phyloP scores from a whole-genome alignment of 345 rosid genomes.

The Populus euphratica region DNA sequence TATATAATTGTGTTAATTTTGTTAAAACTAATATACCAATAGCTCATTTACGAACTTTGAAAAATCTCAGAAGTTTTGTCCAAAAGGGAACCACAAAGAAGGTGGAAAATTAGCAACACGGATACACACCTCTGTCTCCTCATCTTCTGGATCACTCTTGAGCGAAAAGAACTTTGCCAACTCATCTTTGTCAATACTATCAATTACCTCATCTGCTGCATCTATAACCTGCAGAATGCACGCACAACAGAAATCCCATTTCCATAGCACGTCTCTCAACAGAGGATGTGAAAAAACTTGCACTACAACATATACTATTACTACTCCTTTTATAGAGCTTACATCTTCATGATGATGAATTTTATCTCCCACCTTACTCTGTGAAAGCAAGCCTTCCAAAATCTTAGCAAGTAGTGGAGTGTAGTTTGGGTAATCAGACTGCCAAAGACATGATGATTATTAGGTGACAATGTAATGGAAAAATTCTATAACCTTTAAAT shows the following conservation, averaged over 20 bases:
- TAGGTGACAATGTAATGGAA: conserved; percentile 15
- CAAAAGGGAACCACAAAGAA: not conserved
- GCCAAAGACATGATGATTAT: conserved; percentile 32
- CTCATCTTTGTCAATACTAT: conserved; percentile 76
- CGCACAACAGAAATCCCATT: not conserved
- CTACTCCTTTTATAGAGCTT: conserved; percentile 16
- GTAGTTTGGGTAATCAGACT: conserved; percentile 77
- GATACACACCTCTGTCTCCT: conserved; percentile 69
- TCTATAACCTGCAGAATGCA: conserved; percentile 56
- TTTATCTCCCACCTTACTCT: conserved; percentile 58
- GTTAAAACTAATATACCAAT: not conserved
- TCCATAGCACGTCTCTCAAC: not conserved
- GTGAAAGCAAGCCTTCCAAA: conserved; percentile 73
- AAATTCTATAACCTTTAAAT: not conserved
- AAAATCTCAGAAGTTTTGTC: not conserved
- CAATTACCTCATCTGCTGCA: conserved; percentile 73
- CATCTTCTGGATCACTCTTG: conserved; percentile 88
- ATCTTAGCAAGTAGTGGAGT: conserved; percentile 82
- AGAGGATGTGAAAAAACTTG: not conserved
- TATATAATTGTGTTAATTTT: not conserved
- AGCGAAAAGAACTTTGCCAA: conserved; percentile 60
- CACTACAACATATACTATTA: not conserved
- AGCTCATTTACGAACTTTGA: not conserved
- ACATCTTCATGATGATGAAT: conserved; percentile 62
- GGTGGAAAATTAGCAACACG: not conserved